These are phyloP conservation scores for Tephrocybe sp. DNA, from an alignment of 768 basidiomycete genomes.

Conservation along the genomic window DNA sequence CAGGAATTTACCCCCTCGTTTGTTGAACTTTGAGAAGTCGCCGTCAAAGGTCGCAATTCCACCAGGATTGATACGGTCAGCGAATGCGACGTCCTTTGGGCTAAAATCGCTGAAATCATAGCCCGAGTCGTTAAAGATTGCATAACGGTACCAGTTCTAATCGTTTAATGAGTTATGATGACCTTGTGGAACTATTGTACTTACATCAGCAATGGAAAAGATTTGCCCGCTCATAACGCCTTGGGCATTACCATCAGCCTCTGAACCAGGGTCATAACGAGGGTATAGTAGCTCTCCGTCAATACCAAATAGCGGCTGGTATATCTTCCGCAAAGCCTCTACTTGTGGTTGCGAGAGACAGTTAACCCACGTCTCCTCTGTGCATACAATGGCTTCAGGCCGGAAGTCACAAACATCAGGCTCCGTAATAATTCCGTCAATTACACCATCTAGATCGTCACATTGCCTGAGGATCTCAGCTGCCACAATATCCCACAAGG, in stretches of 20 bases:
- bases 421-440: slow-evolving; percentile 15
- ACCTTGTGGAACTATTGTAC: neutral
- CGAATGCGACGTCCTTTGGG: neutral
- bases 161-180: neutral
- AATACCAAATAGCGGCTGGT: slow-evolving; percentile 7
- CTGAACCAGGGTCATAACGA: slow-evolving; percentile 13
- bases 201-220: neutral
- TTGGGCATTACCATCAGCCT: slow-evolving; percentile 4
- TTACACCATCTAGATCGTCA: slow-evolving; percentile 12
- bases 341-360: slow-evolving; percentile 10
- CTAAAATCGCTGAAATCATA: slow-evolving; percentile 9
- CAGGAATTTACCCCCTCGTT: slow-evolving; percentile 12
- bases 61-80: slow-evolving; percentile 6
- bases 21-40: slow-evolving; percentile 9
- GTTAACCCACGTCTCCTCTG: neutral
- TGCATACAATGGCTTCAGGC: slow-evolving; percentile 10
- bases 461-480: slow-evolving; percentile 14
- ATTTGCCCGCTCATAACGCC: slow-evolving; percentile 2
- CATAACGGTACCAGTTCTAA: slow-evolving; percentile 14
- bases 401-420: slow-evolving; percentile 14
- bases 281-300: slow-evolving; percentile 8
- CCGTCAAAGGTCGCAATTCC: slow-evolving; percentile 11
- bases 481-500: slow-evolving; percentile 7
- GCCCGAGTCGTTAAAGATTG: slow-evolving; percentile 8
- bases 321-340: slow-evolving; percentile 8